A percentile compares a stretch with the other conserved stretches of the same genome.
Conservation (phyloP, 1,284 basidiomycete species). For the Sanghuangporus weigelae region DNA sequence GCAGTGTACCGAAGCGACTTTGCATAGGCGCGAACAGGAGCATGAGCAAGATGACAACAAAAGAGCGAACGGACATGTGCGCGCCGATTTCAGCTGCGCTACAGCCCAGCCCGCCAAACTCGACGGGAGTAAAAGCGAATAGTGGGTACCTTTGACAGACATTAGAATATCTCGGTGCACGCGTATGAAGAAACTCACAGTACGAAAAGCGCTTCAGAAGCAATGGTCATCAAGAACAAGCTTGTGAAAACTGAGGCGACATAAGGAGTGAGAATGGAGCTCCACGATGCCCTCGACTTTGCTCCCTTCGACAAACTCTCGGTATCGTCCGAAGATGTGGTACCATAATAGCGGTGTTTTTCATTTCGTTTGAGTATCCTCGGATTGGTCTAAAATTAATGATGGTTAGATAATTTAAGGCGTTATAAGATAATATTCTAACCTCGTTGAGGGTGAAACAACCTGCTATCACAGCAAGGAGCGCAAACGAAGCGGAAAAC, state of each 20-base stretch:
- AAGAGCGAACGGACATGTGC: slow-evolving; percentile 21
- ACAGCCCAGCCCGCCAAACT: slow-evolving; percentile 23
- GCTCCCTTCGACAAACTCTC: background rate
- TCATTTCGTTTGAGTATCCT: background rate
- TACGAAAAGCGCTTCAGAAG: slow-evolving; percentile 20
- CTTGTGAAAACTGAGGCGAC: slow-evolving; percentile 15
- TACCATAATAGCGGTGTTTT: background rate
- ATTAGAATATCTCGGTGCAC: background rate
- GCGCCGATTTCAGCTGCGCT: slow-evolving; percentile 21
- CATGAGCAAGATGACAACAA: slow-evolving; percentile 21
- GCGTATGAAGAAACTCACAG: slow-evolving; percentile 3
- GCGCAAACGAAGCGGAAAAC: slow-evolving; percentile 20
- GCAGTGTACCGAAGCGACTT: slow-evolving; percentile 20
- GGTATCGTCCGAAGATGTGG: background rate
- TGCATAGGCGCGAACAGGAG: slow-evolving; percentile 17
- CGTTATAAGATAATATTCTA: background rate
- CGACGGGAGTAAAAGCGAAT: slow-evolving; percentile 23
- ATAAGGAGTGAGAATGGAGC: slow-evolving; percentile 8
- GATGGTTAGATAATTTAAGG: background rate
- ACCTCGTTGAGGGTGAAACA: slow-evolving; percentile 22
- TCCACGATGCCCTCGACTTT: slow-evolving; percentile 3
- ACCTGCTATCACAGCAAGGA: slow-evolving; percentile 19
- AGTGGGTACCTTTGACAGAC: slow-evolving; percentile 20
- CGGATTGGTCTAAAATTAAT: slow-evolving; percentile 6
- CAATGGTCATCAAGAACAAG: slow-evolving; percentile 16